Base-by-base conservation (phyloP, 495 filamentous ascomycete species). In the Friedmanniomyces simplex region DNA sequence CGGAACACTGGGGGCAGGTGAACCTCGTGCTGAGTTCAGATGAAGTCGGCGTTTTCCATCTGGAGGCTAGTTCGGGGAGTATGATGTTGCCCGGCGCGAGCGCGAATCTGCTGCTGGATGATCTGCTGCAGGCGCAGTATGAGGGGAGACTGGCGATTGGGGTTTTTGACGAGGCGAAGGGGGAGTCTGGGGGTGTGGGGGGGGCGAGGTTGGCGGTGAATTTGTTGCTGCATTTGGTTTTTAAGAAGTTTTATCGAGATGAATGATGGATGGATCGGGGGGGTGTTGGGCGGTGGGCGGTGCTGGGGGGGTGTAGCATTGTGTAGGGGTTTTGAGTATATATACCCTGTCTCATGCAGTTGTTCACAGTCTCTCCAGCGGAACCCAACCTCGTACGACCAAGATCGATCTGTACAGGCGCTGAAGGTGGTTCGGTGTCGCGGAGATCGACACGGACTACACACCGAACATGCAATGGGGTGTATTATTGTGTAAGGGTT, bases 81-180 rank as follows among this genome's bases (percentile, higher is more conserved):
- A 95, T 97, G 75, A 90, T 95, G 80, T 87, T 99, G 34, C 91
- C 93, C 0, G 94, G 93, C 12, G 93, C 91, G 37, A 94, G 86
- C 65, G 89, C 88, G 25, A 82, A 90, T 64, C 81, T 99, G 47
- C 83, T 91, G 43, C 79, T 97, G 66, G 93, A 99, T 67, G 91
- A 96, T 71, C 74, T 97, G 67, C 77, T 99, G 64, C 89, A 96
- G 74, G 91, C 88, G 52, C 93, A 98, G 73, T 98, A 96, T 72
- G 91, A 96, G 71, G 89, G 91, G 63, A 85, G 87, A 61, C 89
- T 96, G 71, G 94, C 90, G 69, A 87, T 96, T 82, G 88, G 84
- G 65, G 79, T 98, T 59, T 98, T 96, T 65, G 91, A 94, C 57
- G 65, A 54, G 50, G 28, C 16, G 39, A 43, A 51, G 4, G 37